Conservation (phyloP, 352 stramenopile genomes). For the Phytophthora lateralis region DNA sequence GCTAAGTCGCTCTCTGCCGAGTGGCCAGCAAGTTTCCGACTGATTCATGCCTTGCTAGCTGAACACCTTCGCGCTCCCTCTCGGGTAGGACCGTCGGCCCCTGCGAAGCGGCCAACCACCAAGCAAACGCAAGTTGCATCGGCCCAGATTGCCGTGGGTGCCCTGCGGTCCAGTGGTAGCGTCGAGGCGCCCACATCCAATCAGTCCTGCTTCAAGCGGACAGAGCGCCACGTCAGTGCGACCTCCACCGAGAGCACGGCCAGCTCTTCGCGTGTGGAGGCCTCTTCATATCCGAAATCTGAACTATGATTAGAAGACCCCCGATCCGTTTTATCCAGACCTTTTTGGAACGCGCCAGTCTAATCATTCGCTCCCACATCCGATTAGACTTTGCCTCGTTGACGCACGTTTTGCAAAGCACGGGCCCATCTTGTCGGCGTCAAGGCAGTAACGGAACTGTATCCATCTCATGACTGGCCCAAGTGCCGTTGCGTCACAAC, state of each 20-base stretch:
- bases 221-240: background rate
- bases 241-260: too few species aligned
- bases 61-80: background rate
- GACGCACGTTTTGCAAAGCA: slow-evolving; percentile 15
- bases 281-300: slow-evolving; percentile 4
- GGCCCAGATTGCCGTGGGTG: background rate
- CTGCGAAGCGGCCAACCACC: background rate
- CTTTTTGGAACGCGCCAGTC: slow-evolving; percentile 1
- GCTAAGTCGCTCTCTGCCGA: background rate
- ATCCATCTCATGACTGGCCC: slow-evolving; percentile 23
- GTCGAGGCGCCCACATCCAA: slow-evolving; percentile 6
- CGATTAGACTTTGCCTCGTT: slow-evolving; percentile 18
- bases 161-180: slow-evolving; percentile 13
- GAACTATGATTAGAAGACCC: background rate
- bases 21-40: background rate
- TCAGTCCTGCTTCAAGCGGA: slow-evolving; percentile 10
- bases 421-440: slow-evolving; percentile 7
- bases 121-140: background rate
- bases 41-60: background rate
- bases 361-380: slow-evolving; percentile 8
- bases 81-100: background rate
- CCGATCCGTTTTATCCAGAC: background rate
- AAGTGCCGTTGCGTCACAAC: background rate
- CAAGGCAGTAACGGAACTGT: slow-evolving; percentile 29
- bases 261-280: too few species aligned